These are phyloP conservation scores for Evernia prunastri DNA, from an alignment of 495 filamentous ascomycete species.

Conservation along the genomic window DNA sequence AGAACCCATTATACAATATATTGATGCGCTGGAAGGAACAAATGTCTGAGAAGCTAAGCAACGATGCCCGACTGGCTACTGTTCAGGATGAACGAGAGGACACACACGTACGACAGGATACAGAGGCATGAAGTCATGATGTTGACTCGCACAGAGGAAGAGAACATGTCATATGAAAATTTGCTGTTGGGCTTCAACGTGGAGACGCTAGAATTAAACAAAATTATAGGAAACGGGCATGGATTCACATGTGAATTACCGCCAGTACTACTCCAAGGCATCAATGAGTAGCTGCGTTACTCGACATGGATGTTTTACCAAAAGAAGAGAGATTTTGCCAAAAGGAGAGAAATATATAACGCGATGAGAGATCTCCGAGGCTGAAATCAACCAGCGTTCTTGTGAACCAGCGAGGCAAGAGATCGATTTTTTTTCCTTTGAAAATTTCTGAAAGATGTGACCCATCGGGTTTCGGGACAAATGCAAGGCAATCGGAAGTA, in stretches of 20 bases:
- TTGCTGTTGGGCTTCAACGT: background rate
- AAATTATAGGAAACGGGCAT: background rate
- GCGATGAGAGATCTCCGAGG: background rate
- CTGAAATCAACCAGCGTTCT: background rate
- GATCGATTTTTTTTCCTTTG: background rate
- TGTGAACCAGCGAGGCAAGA: background rate
- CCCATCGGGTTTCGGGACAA: background rate
- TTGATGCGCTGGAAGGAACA: background rate
- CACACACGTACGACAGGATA: background rate
- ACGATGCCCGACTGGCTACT: background rate
- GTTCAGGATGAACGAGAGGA: background rate
- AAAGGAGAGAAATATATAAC: background rate
- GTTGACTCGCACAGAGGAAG: background rate
- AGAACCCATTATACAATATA: background rate
- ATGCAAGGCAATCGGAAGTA: slow-evolving; percentile 1
- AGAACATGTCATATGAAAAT: background rate
- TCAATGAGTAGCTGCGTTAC: background rate
- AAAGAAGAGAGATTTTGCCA: background rate
- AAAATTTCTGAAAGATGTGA: background rate
- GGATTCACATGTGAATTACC: slow-evolving; percentile 1
- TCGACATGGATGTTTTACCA: background rate
- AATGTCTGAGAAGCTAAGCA: background rate
- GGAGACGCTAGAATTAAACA: background rate
- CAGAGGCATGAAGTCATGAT: background rate
- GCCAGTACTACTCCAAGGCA: background rate